Percentiles rank a stretch among this genome's conserved stretches.
Conservation (phyloP, 257 asterid species). For the Solanum sejunctum region DNA sequence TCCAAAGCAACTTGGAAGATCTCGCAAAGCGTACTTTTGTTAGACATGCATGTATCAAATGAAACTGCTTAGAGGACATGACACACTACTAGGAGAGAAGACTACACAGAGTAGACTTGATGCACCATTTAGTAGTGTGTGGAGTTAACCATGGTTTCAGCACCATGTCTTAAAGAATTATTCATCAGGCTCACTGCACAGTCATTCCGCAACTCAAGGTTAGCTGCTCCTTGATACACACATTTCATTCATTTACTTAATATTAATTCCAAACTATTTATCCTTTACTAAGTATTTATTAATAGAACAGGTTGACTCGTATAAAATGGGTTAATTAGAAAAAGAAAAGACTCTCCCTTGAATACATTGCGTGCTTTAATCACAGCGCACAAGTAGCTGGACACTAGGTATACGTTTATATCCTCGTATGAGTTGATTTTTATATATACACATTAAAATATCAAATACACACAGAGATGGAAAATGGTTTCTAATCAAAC, state of each 20-base stretch:
- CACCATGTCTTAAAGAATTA: background rate
- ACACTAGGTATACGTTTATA: background rate
- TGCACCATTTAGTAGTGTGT: background rate
- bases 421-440: background rate
- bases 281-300: background rate
- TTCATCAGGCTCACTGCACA: background rate
- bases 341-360: background rate
- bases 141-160: background rate
- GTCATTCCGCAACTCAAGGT: background rate
- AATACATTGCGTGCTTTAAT: background rate
- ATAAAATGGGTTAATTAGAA: background rate
- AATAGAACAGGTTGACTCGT: background rate
- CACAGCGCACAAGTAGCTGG: background rate
- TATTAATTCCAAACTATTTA: background rate
- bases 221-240: background rate
- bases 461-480: background rate
- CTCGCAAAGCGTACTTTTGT: background rate
- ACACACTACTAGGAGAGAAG: background rate
- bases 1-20: background rate
- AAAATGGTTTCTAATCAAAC: background rate
- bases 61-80: background rate
- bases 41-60: background rate
- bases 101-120: background rate
- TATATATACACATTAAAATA: background rate
- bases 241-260: background rate